Evolutionary conservation across 2,329 filamentous ascomycete species (phyloP), one percentile per base, ranked within the genome.

Genomic region (Endoconidiophora polonica): DNA sequence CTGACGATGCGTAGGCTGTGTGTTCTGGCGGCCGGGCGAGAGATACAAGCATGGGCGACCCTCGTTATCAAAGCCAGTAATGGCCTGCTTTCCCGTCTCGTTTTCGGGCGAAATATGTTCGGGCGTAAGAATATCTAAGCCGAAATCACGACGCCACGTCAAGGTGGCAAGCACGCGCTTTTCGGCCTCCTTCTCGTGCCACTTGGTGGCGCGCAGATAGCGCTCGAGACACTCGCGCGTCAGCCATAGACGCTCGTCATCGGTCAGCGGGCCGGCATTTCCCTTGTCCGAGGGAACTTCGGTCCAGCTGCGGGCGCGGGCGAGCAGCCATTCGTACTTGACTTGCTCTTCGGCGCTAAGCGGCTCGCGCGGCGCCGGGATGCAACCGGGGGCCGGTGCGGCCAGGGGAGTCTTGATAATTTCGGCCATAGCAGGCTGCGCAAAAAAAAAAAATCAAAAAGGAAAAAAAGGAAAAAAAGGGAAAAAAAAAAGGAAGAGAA

Each of bases 61-160:
- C 54, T 86, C 70, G 53, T 81, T 84, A 67, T 98, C 91, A 65
- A 79, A 98, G 40, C 91, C 91, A 18, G 91, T 65, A 52, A 94
- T 73, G 52, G 94, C 73, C 65, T 96, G 90, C 71, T 98, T 98
- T 57, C 91, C 91, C 7, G 90, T 96, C 68, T 90, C 87, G 64
- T 95, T 94, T 70, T 98, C 91, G 10, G 84, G 79, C 1, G 83
- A 86, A 59, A 96, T 90, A 66, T 94, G 83, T 6, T 95, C 88
- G 7, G 83, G 72, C 0, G 86, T 88, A 60, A 87, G 76, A 48
- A 75, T 79, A 54, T 84, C 77, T 52, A 93, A 72, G 44, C 86
- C 87, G 60, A 94, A 98, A 60, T 94, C 87, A 50, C 90, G 76
- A 44, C 91, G 79, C 91, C 91, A 98, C 54, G 77, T 74, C 52